Percentiles rank a stretch among this genome's conserved stretches.
These are phyloP conservation scores for Rhodotorula sp. DNA, from an alignment of 1,284 basidiomycete genomes.

Conservation along the genomic window DNA sequence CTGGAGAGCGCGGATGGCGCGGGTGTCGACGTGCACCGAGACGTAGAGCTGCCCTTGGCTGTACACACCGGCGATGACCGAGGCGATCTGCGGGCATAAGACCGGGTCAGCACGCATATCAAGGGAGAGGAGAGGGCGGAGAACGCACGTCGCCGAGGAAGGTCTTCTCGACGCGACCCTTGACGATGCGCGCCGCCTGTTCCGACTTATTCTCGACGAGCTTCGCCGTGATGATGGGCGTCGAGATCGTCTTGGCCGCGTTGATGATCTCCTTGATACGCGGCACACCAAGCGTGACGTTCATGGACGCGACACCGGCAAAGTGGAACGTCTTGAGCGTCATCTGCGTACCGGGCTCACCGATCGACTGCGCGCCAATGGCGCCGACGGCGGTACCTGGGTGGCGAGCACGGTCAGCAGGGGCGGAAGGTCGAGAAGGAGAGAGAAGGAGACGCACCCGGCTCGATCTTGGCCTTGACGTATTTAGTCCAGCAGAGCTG, in stretches of 20 bases:
- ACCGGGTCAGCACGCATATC: conserved; percentile 5
- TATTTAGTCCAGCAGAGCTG: conserved; percentile 87
- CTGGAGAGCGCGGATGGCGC: conserved; percentile 87
- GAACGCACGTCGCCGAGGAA: conserved; percentile 81
- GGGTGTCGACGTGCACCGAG: conserved; percentile 87
- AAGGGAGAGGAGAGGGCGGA: neutral
- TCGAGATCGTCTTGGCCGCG: conserved; percentile 93
- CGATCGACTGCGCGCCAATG: conserved; percentile 98
- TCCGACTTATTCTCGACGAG: conserved; percentile 73
- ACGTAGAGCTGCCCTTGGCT: conserved; percentile 88
- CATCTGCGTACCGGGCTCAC: conserved; percentile 99
- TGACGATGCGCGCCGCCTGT: conserved; percentile 92
- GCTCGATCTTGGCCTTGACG: conserved; percentile 91
- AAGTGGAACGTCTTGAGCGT: conserved; percentile 99
- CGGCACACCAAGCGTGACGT: conserved; percentile 97
- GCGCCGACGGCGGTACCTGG: conserved; percentile 94
- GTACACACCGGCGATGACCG: conserved; percentile 95
- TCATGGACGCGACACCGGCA: conserved; percentile 99
- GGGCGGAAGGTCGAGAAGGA: neutral
- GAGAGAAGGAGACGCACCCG: conserved; percentile 59
- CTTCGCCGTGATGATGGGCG: conserved; percentile 96
- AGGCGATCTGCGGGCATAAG: conserved; percentile 66
- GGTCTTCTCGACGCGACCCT: conserved; percentile 94
- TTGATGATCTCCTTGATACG: conserved; percentile 99
- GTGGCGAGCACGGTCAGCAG: conserved; percentile 15